These are phyloP conservation scores for Cercophora newfieldiana DNA, from an alignment of 495 filamentous ascomycete genomes.

Conservation along the genomic window DNA sequence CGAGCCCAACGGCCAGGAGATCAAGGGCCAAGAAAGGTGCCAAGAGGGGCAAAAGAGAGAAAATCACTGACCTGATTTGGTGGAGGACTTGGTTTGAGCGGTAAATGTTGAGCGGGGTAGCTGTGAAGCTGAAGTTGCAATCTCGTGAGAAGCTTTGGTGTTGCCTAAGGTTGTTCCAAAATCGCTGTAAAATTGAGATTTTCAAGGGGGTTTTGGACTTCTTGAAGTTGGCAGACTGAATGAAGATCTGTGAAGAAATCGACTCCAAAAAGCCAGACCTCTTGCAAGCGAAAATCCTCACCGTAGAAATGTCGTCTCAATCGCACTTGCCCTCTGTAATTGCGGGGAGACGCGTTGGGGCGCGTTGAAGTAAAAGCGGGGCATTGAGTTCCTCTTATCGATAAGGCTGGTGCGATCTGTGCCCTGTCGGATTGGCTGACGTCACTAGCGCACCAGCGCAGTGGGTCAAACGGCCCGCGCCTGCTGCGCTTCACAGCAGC, in stretches of 20 bases:
- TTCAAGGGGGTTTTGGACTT: too few species aligned
- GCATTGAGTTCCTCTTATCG: neutral
- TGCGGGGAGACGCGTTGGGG: neutral
- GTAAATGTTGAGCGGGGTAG: too few species aligned
- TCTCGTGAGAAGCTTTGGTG: too few species aligned
- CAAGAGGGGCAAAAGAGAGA: too few species aligned
- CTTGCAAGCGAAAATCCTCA: neutral
- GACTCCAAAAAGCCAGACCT: neutral
- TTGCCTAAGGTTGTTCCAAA: too few species aligned
- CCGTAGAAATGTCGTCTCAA: neutral
- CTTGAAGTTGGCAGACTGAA: neutral
- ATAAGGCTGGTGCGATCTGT: neutral
- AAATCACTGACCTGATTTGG: too few species aligned
- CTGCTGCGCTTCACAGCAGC: too few species aligned
- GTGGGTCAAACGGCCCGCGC: neutral
- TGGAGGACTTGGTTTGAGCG: too few species aligned
- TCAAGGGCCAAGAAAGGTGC: too few species aligned
- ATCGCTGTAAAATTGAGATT: too few species aligned
- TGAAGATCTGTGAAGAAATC: neutral
- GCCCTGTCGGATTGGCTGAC: neutral
- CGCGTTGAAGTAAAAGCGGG: neutral
- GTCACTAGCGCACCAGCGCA: neutral
- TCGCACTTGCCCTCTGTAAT: neutral
- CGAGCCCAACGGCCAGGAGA: too few species aligned
- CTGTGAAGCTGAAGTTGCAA: too few species aligned